Evolutionary conservation across 202 grass and related monocot species (phyloP).

Genomic region (Digitaria exilis): DNA sequence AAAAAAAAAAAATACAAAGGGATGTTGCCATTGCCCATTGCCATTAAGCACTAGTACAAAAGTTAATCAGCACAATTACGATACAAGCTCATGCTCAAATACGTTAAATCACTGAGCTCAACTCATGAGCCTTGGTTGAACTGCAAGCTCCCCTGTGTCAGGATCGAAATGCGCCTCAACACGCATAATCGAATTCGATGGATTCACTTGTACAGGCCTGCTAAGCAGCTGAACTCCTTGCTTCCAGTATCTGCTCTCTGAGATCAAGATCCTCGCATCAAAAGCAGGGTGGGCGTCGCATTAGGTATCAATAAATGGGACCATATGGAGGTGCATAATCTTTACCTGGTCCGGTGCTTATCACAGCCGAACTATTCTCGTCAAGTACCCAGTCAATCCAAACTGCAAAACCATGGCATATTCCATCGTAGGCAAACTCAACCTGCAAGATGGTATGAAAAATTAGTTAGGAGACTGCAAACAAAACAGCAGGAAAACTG

Average conservation of each 20-base stretch:
- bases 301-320: background rate
- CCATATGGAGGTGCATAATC: background rate
- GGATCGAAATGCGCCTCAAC: conserved; percentile 69
- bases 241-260: conserved; percentile 87
- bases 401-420: conserved; percentile 77
- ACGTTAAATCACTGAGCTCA: too few species aligned
- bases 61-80: too few species aligned
- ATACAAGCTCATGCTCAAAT: too few species aligned
- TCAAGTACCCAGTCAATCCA: conserved; percentile 95
- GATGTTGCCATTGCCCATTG: too few species aligned
- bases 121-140: conserved; percentile 36
- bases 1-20: too few species aligned
- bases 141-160: conserved; percentile 44
- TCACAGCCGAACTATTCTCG: conserved; percentile 45
- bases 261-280: conserved; percentile 21
- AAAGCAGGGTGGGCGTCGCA: background rate
- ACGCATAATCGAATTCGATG: conserved; percentile 11
- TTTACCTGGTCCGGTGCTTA: conserved; percentile 80
- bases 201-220: conserved; percentile 52
- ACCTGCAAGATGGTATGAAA: conserved; percentile 51
- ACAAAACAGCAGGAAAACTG: background rate
- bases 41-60: too few species aligned
- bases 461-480: background rate
- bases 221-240: conserved; percentile 81
- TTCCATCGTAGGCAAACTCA: conserved; percentile 52